phyloP scores from a whole-genome alignment of 1,284 basidiomycete genomes.

The Sanghuangporus sanghuang region DNA sequence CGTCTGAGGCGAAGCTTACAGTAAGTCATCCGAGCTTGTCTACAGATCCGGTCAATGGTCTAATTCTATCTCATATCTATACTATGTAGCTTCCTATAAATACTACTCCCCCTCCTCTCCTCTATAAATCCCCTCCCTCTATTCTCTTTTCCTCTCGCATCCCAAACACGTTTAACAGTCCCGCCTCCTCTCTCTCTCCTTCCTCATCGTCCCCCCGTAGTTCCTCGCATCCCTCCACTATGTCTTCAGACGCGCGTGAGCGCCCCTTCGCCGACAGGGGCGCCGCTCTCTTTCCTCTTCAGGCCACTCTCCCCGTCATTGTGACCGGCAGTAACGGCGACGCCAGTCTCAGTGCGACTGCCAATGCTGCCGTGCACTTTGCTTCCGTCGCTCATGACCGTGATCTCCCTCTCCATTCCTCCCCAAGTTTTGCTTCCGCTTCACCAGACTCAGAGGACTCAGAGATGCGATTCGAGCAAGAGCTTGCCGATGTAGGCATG shows the following conservation, averaged over 20 bases:
- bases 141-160: not conserved
- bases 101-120: conserved; percentile 25
- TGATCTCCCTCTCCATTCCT: conserved; percentile 37
- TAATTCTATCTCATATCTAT: conserved; percentile 21
- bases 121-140: conserved; percentile 1
- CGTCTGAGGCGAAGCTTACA: not conserved
- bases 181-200: conserved; percentile 23
- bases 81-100: conserved; percentile 25
- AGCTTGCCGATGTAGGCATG: conserved; percentile 9
- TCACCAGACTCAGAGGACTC: conserved; percentile 1
- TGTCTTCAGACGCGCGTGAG: not conserved
- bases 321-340: conserved; percentile 27
- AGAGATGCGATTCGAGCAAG: conserved; percentile 1
- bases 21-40: conserved; percentile 6
- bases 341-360: conserved; percentile 20
- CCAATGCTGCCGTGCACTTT: conserved; percentile 19
- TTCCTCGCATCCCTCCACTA: conserved; percentile 36
- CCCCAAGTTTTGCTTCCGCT: conserved; percentile 7
- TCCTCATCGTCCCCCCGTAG: conserved; percentile 41
- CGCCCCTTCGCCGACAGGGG: not conserved
- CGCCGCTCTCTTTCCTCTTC: not conserved
- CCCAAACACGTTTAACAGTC: conserved; percentile 16
- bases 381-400: conserved; percentile 4
- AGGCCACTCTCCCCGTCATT: not conserved
- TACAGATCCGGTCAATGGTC: conserved; percentile 22